Evolutionary conservation across 148 eudicot genomes (phyloP), one percentile per base, ranked within the genome.

Genomic region (Limonium bicolor): DNA sequence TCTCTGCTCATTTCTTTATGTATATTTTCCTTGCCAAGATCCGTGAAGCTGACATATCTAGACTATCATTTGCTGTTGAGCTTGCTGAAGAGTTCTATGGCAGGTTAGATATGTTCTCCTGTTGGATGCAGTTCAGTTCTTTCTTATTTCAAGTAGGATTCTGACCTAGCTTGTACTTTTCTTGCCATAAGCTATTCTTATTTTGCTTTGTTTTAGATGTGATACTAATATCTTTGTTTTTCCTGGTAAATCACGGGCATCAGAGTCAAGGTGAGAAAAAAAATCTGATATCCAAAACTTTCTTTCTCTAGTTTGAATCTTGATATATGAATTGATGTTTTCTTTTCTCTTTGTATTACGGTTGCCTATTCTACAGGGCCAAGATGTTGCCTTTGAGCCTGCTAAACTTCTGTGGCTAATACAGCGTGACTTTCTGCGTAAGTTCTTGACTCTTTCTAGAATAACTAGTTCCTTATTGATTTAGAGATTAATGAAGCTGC

Each of bases 21-120:
- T 36, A 9, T 38, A 24, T 51, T 18, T 47, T 53, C 27, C 41
- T 25, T 56, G 40, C 46, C 55, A 41, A 85, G 93, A 72, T 84
- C 32, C 99, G 99, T 53, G 99, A 90, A 68, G 99, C 95, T 54
- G 99, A 90, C 57, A 84, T 90, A 64, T 90, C 99, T 19, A 73
- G 99, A 12, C 69, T 85, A 25, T 90, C 99, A 35, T 85, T 90
- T 67, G 95, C 95, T 30, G 95, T 90, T 63, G 99, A 90, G 71
- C 95, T 90, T 66, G 99, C 99, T 66, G 99, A 85, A 73, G 99
- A 90, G 59, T 90, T 90, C 56, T 90, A 90, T 55, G 95, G 95
- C 53, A 84, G 99, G 95, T 80, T 32, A 44, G 61, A 24, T n/a
- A 51, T 43, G 28, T 20, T 39, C 15, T 21, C 35, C 13, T 49